Conservation (phyloP, 2,329 filamentous ascomycete genomes). For the Madurella mycetomatis region DNA sequence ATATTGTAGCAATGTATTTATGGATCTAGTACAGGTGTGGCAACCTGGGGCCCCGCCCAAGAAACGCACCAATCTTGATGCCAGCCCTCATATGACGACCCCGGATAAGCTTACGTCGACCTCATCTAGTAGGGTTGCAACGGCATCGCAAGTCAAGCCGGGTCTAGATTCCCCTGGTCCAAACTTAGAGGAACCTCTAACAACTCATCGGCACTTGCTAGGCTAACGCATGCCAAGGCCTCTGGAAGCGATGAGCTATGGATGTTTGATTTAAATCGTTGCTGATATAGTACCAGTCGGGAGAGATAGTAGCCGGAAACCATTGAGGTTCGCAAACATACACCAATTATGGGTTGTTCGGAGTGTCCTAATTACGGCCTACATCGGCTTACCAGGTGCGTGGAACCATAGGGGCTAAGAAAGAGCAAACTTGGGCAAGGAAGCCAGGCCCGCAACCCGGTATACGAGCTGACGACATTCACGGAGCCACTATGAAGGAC, state of each 20-base stretch:
- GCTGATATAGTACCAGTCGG: not conserved
- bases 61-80: too few species aligned
- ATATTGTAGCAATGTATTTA: too few species aligned
- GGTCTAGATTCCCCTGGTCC: slow-evolving; percentile 6
- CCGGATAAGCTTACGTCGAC: slow-evolving; percentile 13
- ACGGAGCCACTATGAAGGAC: slow-evolving; percentile 8
- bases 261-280: not conserved
- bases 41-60: too few species aligned
- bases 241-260: not conserved
- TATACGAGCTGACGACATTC: slow-evolving; percentile 10
- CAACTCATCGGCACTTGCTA: slow-evolving; percentile 8
- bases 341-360: not conserved
- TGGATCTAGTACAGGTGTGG: too few species aligned
- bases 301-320: not conserved
- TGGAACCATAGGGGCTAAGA: slow-evolving; percentile 6
- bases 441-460: slow-evolving; percentile 1
- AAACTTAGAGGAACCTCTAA: not conserved
- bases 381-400: slow-evolving; percentile 7
- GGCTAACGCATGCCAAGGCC: slow-evolving; percentile 11
- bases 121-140: slow-evolving; percentile 9
- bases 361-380: too few species aligned
- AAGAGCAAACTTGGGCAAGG: slow-evolving; percentile 4
- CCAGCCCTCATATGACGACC: not conserved
- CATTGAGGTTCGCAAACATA: too few species aligned
- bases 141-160: slow-evolving; percentile 4